phyloP scores from a whole-genome alignment of 2,329 filamentous ascomycete species.

The Ascochyta pisi region DNA sequence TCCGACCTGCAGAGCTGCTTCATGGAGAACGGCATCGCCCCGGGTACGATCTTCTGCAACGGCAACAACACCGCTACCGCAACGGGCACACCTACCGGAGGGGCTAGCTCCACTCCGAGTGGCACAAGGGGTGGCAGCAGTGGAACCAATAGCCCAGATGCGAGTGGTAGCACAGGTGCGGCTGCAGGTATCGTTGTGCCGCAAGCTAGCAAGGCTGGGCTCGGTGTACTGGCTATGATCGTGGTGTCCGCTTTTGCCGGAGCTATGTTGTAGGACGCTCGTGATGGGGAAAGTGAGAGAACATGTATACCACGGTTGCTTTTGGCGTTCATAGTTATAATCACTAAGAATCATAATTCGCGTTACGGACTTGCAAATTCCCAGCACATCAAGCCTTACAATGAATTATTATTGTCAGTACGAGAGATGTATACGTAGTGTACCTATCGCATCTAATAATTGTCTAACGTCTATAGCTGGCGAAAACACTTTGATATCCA shows the following conservation, averaged over 20 bases:
- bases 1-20: conserved; percentile 39
- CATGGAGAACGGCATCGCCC: conserved; percentile 32
- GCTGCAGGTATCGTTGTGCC: conserved; percentile 20
- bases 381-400: not conserved
- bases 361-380: not conserved
- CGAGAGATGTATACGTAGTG: conserved; percentile 1
- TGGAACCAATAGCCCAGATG: conserved; percentile 8
- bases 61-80: conserved; percentile 36
- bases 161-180: conserved; percentile 23
- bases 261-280: conserved; percentile 30
- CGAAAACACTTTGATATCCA: too few species aligned
- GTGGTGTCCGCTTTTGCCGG: conserved; percentile 37
- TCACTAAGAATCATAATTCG: not conserved
- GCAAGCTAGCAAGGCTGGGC: conserved; percentile 37
- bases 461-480: not conserved
- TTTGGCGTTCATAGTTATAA: not conserved
- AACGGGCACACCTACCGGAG: conserved; percentile 28
- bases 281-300: not conserved
- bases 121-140: conserved; percentile 12
- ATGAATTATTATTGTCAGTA: not conserved
- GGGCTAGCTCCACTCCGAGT: conserved; percentile 20
- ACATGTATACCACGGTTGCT: not conserved
- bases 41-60: conserved; percentile 35
- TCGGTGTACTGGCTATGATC: conserved; percentile 39
- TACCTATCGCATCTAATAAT: not conserved